phyloP scores from a whole-genome alignment of 345 rosid species.

The Rhizophora mangle region DNA sequence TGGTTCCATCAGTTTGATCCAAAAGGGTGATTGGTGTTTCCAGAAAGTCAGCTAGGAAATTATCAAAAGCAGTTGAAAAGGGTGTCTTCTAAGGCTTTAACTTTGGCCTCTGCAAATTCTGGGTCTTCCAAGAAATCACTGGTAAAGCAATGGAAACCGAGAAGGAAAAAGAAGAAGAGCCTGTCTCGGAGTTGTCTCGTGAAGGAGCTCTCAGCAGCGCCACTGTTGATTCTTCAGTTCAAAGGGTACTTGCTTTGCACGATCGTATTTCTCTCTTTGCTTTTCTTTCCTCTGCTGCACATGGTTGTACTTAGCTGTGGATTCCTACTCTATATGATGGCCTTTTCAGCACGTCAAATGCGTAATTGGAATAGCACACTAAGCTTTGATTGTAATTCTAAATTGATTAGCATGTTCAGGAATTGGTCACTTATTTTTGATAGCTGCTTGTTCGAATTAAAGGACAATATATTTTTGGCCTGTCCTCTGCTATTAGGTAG shows the following conservation, averaged over 20 bases:
- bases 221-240: slow-evolving; percentile 27
- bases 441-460: no score
- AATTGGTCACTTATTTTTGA: no score
- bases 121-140: slow-evolving; percentile 12
- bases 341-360: no score
- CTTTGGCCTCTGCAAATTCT: slow-evolving; percentile 4
- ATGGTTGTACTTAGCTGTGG: not conserved
- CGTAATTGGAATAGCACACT: no score
- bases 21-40: not conserved
- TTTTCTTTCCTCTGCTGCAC: not conserved
- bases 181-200: slow-evolving; percentile 8
- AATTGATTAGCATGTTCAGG: no score
- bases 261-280: not conserved
- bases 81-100: no score
- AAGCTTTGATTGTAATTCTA: no score
- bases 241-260: slow-evolving; percentile 23
- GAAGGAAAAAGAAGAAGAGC: slow-evolving; percentile 14
- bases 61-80: no score
- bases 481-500: slow-evolving; percentile 31
- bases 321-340: not conserved
- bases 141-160: slow-evolving; percentile 28
- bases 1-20: not conserved
- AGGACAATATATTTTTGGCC: no score
- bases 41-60: not conserved
- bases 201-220: slow-evolving; percentile 13